phyloP scores from a whole-genome alignment of 805 yeast genomes.

The Jamesozyma hellenica region DNA sequence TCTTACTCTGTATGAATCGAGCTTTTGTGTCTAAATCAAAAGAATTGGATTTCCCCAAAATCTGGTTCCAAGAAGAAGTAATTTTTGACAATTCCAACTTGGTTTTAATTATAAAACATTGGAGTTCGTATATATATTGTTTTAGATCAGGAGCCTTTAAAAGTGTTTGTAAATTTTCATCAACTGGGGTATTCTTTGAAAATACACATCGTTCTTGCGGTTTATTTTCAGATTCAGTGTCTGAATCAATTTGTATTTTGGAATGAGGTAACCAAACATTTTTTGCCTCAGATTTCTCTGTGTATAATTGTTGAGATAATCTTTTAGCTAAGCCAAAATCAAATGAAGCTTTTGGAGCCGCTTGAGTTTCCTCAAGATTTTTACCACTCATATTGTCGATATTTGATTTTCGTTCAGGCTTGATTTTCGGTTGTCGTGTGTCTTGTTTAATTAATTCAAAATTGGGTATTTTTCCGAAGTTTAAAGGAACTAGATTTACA shows the following conservation, averaged over 20 bases:
- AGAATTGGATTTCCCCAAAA: too few species aligned
- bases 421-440: too few species aligned
- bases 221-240: not conserved
- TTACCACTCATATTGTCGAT: too few species aligned
- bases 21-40: too few species aligned
- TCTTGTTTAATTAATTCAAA: too few species aligned
- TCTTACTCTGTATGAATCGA: not conserved
- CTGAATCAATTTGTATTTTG: not conserved
- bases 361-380: not conserved
- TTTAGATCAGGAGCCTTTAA: too few species aligned
- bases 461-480: too few species aligned
- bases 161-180: not conserved
- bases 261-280: not conserved
- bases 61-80: not conserved
- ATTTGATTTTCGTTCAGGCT: too few species aligned
- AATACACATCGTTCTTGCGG: not conserved
- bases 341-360: not conserved
- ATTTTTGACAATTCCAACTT: slow-evolving; percentile 1
- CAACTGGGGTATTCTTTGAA: not conserved
- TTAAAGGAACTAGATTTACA: too few species aligned
- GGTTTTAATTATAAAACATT: not conserved
- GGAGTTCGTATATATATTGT: not conserved
- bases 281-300: not conserved
- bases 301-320: not conserved
- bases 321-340: not conserved